Percentiles rank a stretch among this genome's conserved stretches.
phyloP scores from a whole-genome alignment of 768 basidiomycete genomes.

The Lactarius pseudohatsudake region DNA sequence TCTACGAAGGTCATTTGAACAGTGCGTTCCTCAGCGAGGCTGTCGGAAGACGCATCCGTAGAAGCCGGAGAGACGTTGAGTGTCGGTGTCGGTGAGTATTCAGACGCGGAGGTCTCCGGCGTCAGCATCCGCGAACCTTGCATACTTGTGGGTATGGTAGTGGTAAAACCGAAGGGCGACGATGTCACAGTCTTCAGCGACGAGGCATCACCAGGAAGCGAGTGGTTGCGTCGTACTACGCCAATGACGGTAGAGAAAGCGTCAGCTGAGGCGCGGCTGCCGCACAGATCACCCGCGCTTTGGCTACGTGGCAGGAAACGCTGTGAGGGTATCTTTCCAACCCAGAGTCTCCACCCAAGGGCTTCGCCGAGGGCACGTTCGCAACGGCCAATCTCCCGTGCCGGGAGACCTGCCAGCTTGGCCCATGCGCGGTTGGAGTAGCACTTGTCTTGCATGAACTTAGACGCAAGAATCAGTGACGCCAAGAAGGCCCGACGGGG shows the following conservation, averaged over 20 bases:
- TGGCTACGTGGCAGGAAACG: constrained; percentile 22
- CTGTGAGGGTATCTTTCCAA: constrained; percentile 59
- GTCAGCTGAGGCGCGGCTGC: constrained; percentile 1
- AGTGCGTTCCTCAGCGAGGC: constrained; percentile 28
- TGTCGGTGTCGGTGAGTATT: constrained; percentile 30
- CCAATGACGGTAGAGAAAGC: not conserved
- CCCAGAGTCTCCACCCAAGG: constrained; percentile 91
- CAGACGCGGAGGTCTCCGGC: constrained; percentile 14
- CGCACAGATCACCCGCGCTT: constrained; percentile 17
- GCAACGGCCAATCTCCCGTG: constrained; percentile 83
- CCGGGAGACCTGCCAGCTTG: constrained; percentile 84
- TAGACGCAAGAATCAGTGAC: constrained; percentile 83
- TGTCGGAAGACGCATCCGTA: constrained; percentile 28
- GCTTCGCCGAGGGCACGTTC: constrained; percentile 86
- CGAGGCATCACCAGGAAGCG: constrained; percentile 6
- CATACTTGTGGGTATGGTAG: constrained; percentile 2
- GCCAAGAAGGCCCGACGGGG: constrained; percentile 88
- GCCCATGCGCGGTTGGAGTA: constrained; percentile 96
- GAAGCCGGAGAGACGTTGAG: constrained; percentile 27
- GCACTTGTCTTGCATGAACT: constrained; percentile 90
- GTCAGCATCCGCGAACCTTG: constrained; percentile 21
- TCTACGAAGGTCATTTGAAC: constrained; percentile 27
- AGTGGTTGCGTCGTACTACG: constrained; percentile 20
- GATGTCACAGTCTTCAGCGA: not conserved
- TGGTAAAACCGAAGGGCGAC: not conserved